Evolutionary conservation across 768 basidiomycete genomes (phyloP), one percentile per base, ranked within the genome.

Genomic region (Termitomyces sp.): DNA sequence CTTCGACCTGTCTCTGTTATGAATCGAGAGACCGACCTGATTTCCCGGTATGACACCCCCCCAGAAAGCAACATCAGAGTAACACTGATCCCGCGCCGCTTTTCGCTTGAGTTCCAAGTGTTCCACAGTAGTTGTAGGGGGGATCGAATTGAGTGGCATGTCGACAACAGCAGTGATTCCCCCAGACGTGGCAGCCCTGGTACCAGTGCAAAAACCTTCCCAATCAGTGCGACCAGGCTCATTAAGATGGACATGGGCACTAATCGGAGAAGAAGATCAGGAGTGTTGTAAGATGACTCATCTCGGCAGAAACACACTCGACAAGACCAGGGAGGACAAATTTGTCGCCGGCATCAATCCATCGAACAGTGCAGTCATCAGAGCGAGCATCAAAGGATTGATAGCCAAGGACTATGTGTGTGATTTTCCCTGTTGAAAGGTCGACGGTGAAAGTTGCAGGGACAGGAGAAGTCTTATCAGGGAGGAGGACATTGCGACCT

Each of bases 81-180:
- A 82, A 63, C 86, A 89, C 64, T 93, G 86, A 2, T 82, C 83
- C 47, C 69, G 63, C 2, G 96, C 92, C 1, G 86, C 89, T 11
- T 68, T 65, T 5, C 83, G 78, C 74, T 98, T 98, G 26, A 73
- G 62, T 45, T 82, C 71, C 9, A 98, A 77, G 65, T 96, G 84
- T 5, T 72, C 72, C 8, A 93, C 79, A 0, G 92, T 94, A 1
- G 93, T 95, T 0, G 97, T 98, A 0, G 97, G 93, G 1, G 96
- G 96, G 52, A 98, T 90, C 2, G 94, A 96, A 70, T 99, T 98
- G 53, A 99, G 76, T 2, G 96, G 97, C 96, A 98, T 99, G 71
- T 98, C 97, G 32, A 98, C 87, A 21, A 98, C 75, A 6, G 93
- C 92, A 8, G 95, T 98, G n/a, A 98, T 84, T 7, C 96, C 97